Evolutionary conservation across 768 basidiomycete genomes (phyloP).

Genomic region (Boletellus emodensis): DNA sequence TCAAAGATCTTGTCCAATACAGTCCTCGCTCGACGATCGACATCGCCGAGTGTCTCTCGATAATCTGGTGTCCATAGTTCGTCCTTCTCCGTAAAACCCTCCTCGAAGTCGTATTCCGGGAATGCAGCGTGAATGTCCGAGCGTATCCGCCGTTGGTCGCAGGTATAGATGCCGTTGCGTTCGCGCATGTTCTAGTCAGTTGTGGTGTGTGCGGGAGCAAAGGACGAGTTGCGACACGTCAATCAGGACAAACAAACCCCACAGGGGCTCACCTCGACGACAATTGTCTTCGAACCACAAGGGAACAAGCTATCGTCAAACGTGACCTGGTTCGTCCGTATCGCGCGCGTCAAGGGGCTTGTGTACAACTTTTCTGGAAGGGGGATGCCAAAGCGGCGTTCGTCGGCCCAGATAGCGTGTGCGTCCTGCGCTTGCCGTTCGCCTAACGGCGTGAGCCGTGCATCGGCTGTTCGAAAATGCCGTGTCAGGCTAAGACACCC

Average conservation of each 20-base stretch:
- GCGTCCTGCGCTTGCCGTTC: constrained; percentile 47
- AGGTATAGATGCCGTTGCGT: constrained; percentile 62
- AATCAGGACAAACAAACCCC: not conserved
- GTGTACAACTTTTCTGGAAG: constrained; percentile 20
- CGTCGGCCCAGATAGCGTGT: constrained; percentile 13
- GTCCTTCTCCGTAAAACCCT: constrained; percentile 58
- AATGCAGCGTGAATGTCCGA: constrained; percentile 39
- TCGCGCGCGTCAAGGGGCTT: constrained; percentile 53
- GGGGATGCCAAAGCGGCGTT: constrained; percentile 12
- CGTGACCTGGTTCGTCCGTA: constrained; percentile 52
- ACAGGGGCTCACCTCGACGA: constrained; percentile 49
- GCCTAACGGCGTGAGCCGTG: constrained; percentile 57
- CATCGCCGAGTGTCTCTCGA: constrained; percentile 21
- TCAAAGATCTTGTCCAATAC: constrained; percentile 58
- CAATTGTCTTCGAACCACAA: constrained; percentile 29
- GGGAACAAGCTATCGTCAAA: constrained; percentile 40
- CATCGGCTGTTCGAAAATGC: constrained; percentile 23
- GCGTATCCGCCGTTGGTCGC: constrained; percentile 57
- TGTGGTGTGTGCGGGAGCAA: not conserved
- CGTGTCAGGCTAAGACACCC: not conserved
- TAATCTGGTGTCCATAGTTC: constrained; percentile 44
- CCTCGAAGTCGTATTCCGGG: constrained; percentile 50
- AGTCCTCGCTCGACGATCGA: constrained; percentile 43
- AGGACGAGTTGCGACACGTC: not conserved
- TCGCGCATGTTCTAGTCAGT: constrained; percentile 60